These are phyloP conservation scores for Trichoderma harzianum DNA, from an alignment of 2,329 filamentous ascomycete species.

Conservation along the genomic window DNA sequence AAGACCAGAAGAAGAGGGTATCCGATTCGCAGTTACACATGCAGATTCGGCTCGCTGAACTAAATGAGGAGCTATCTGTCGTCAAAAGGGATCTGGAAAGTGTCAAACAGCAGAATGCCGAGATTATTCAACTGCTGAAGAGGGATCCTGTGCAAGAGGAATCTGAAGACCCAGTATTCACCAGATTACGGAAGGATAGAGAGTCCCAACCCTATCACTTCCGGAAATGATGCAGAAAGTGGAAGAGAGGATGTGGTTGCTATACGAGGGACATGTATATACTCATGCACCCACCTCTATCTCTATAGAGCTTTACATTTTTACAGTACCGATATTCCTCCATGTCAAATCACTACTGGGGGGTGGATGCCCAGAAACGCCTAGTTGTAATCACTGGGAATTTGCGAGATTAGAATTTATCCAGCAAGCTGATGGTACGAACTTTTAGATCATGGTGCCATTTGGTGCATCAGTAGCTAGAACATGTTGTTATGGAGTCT, in stretches of 20 bases:
- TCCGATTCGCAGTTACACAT: neutral
- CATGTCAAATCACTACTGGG: neutral
- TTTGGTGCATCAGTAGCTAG: neutral
- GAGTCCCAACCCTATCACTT: neutral
- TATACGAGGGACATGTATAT: neutral
- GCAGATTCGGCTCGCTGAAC: neutral
- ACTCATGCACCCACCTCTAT: neutral
- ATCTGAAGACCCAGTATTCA: neutral
- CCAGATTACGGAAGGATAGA: neutral
- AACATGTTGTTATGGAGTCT: neutral
- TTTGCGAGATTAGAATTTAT: neutral
- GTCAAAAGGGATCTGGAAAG: neutral
- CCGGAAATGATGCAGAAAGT: neutral
- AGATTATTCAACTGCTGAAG: neutral
- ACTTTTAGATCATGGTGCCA: neutral
- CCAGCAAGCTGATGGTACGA: neutral
- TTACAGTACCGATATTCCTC: neutral
- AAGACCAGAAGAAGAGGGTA: neutral
- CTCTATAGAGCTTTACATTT: neutral
- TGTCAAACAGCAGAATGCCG: neutral
- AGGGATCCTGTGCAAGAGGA: neutral
- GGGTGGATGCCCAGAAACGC: neutral
- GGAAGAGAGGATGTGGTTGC: neutral
- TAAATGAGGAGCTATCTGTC: neutral
- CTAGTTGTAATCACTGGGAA: neutral